Evolutionary conservation across 495 filamentous ascomycete genomes (phyloP).

Genomic region (Tuber microsphaerosporum): DNA sequence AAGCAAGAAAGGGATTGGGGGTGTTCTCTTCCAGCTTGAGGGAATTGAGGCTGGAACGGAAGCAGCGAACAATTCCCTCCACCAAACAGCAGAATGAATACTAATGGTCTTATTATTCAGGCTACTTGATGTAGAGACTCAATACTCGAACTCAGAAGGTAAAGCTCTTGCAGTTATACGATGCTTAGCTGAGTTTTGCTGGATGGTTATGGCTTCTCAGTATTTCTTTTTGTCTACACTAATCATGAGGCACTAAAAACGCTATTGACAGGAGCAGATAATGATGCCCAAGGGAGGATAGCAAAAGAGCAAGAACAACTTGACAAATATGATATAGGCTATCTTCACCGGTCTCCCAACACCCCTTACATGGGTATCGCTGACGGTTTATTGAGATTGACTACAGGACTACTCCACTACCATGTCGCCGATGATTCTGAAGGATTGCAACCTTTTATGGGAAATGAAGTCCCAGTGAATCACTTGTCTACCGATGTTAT

Average conservation of each 20-base stretch:
- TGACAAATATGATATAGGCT: background rate
- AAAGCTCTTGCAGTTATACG: background rate
- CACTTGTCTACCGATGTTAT: background rate
- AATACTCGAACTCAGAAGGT: background rate
- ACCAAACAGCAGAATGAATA: background rate
- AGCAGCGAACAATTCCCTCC: no score
- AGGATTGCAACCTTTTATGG: no score
- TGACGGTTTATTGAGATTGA: background rate
- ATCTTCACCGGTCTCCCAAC: background rate
- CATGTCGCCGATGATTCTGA: background rate
- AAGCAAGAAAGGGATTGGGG: background rate
- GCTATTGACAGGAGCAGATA: background rate
- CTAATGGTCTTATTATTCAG: constrained; percentile 1
- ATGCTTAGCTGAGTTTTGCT: background rate
- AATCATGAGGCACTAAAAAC: background rate
- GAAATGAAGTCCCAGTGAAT: no score
- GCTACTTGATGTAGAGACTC: background rate
- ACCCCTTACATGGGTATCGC: background rate
- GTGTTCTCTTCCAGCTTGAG: constrained; percentile 5
- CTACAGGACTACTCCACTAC: fast-evolving
- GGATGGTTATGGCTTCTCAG: background rate
- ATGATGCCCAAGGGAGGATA: background rate
- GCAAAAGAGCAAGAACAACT: background rate
- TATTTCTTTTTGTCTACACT: background rate
- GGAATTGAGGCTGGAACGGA: background rate